phyloP scores from a whole-genome alignment of 2,329 filamentous ascomycete genomes.

The Drechslerella coelobrocha region DNA sequence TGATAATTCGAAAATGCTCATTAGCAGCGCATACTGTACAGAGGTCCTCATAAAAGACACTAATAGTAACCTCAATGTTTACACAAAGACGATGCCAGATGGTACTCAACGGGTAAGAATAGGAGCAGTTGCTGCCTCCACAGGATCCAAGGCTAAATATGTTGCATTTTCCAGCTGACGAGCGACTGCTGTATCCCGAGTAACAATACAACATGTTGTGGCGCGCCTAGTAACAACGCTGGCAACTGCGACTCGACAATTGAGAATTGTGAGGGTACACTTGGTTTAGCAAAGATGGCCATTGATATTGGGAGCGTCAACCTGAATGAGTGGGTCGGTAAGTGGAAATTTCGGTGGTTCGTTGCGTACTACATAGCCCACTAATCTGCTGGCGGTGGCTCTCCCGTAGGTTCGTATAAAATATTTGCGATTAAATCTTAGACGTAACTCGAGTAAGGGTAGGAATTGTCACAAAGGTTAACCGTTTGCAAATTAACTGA shows the following conservation, averaged over 20 bases:
- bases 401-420: conserved; percentile 24
- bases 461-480: too few relatives aligned
- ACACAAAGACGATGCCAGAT: too few relatives aligned
- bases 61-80: conserved; percentile 14
- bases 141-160: neutral
- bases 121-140: neutral
- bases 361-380: neutral
- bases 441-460: too few relatives aligned
- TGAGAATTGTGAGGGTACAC: too few relatives aligned
- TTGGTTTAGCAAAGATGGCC: neutral
- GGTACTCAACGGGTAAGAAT: too few relatives aligned
- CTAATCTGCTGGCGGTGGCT: too few relatives aligned
- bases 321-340: conserved; percentile 42
- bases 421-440: conserved; percentile 34
- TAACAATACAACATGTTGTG: neutral
- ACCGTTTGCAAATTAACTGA: too few relatives aligned
- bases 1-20: neutral
- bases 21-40: too few relatives aligned
- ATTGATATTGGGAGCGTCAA: neutral
- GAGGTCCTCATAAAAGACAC: conserved; percentile 29
- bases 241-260: too few relatives aligned
- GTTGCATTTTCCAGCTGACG: neutral
- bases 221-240: neutral
- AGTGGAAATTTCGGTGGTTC: conserved; percentile 1
- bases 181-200: neutral